A percentile compares a stretch with the other conserved stretches of the same genome.
phyloP scores from a whole-genome alignment of 139 green algal genomes.

The Deuterostichococcus epilithicus region DNA sequence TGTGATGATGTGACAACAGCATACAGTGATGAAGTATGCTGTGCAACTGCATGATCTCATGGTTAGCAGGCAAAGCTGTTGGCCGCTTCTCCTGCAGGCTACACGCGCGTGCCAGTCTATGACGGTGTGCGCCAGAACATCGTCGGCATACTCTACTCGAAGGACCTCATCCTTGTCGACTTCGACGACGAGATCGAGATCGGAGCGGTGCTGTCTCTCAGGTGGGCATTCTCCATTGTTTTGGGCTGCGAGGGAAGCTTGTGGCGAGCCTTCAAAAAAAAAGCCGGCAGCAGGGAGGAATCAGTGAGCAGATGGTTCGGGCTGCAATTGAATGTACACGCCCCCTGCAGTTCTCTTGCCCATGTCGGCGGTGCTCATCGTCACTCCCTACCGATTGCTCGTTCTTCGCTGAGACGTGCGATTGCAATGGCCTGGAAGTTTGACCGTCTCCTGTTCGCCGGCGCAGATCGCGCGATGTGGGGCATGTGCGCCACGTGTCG shows the following conservation, averaged over 20 bases:
- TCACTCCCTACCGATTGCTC: neutral
- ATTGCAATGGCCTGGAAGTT: neutral
- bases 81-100: constrained; percentile 7
- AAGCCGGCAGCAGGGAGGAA: too few species aligned
- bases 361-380: neutral
- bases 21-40: constrained; percentile 45
- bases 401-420: too few species aligned
- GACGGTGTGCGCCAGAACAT: constrained; percentile 46
- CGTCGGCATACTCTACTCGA: constrained; percentile 59
- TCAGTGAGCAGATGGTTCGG: too few species aligned
- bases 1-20: constrained; percentile 3
- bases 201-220: constrained; percentile 51
- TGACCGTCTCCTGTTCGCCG: neutral
- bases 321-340: too few species aligned
- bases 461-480: constrained; percentile 32
- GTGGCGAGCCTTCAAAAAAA: too few species aligned
- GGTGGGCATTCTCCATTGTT: too few species aligned
- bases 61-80: constrained; percentile 46
- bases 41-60: constrained; percentile 52
- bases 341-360: neutral
- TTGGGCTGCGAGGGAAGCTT: too few species aligned
- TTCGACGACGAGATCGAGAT: constrained; percentile 69
- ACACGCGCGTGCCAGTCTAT: constrained; percentile 64
- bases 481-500: constrained; percentile 24
- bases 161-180: constrained; percentile 75